These are phyloP conservation scores for Stenogyne calaminthoides DNA, from an alignment of 305 asterid species.

Conservation along the genomic window DNA sequence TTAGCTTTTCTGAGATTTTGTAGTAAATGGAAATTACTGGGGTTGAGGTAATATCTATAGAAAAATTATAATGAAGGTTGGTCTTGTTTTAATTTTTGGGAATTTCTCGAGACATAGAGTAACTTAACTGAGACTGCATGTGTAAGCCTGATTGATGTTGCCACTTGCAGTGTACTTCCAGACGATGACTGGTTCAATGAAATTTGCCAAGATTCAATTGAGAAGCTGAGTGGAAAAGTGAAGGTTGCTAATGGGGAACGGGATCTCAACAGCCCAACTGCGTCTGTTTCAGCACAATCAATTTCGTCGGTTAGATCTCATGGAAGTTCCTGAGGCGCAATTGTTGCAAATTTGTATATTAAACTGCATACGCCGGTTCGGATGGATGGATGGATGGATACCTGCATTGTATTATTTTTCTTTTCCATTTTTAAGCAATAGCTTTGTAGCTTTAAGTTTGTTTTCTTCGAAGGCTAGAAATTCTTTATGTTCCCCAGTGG, in stretches of 20 bases:
- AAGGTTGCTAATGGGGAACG: slow-evolving; percentile 81
- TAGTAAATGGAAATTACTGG: background rate
- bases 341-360: slow-evolving; percentile 49
- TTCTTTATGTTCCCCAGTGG: slow-evolving; percentile 32
- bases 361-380: slow-evolving; percentile 29
- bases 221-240: slow-evolving; percentile 86
- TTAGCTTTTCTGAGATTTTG: background rate
- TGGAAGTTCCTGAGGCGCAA: slow-evolving; percentile 69
- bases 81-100: background rate
- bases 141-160: slow-evolving; percentile 24
- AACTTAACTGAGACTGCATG: background rate
- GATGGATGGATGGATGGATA: slow-evolving; percentile 28
- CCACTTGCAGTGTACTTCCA: slow-evolving; percentile 73
- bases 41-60: background rate
- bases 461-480: slow-evolving; percentile 37
- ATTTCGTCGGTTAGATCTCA: slow-evolving; percentile 87
- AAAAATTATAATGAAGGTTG: background rate
- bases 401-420: slow-evolving; percentile 31
- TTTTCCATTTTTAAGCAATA: slow-evolving; percentile 20
- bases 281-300: slow-evolving; percentile 97
- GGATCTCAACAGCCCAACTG: slow-evolving; percentile 92
- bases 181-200: slow-evolving; percentile 95
- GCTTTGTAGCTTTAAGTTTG: slow-evolving; percentile 39
- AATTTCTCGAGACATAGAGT: slow-evolving; percentile 3
- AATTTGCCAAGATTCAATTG: slow-evolving; percentile 83